Evolutionary conservation across 352 stramenopile species (phyloP), one percentile per base, ranked within the genome.

Genomic region (Salisapilia sapeloensis): DNA sequence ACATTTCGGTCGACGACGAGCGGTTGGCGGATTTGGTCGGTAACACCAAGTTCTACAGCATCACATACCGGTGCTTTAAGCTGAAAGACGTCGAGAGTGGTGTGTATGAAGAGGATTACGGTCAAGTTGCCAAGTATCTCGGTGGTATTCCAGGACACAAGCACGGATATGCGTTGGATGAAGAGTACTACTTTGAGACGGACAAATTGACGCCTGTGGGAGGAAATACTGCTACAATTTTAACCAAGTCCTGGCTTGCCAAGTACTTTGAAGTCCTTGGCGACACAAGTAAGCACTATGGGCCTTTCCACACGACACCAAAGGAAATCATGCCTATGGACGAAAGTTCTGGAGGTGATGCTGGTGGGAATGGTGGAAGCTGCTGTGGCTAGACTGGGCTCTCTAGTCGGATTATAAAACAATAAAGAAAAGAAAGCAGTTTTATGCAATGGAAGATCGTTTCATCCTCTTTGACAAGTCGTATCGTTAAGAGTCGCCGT

Each of bases 51-150:
- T 95, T 95, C 42, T 89, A 70, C 44, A 80, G 57, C 18, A 77
- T 82, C 11, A 95, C 85, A 1, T 95, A 93, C 44, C 60, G 82
- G 6, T 65, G 91, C 36, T 94, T 92, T 52, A 93, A 94, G 49
- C 54, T 91, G 35, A 38, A 50, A 8, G 52, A 56, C 35, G 40
- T 79, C 6, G 62, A 82, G 41, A 50, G 38, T 29, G 42, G 50
- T n/a, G 24, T 29, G 6, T 48, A 69, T 38, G 92, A 85, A 50
- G 85, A 96, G 50, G 81, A 96, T 50, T 95, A 93, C 51, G 84
- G 81, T 19, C 72, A 96, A 39, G 72, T 81, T 17, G 81, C 92
- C 9, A 78, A 86, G 22, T 96, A 96, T 57, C 75, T 90, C 40
- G 83, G 85, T 5, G 93, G 76, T 7, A 82, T 96, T 40, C 53